Percentiles rank a stretch among this genome's conserved stretches.
Evolutionary conservation across 352 stramenopile genomes (phyloP).

Genomic region (Phytophthora vignae): DNA sequence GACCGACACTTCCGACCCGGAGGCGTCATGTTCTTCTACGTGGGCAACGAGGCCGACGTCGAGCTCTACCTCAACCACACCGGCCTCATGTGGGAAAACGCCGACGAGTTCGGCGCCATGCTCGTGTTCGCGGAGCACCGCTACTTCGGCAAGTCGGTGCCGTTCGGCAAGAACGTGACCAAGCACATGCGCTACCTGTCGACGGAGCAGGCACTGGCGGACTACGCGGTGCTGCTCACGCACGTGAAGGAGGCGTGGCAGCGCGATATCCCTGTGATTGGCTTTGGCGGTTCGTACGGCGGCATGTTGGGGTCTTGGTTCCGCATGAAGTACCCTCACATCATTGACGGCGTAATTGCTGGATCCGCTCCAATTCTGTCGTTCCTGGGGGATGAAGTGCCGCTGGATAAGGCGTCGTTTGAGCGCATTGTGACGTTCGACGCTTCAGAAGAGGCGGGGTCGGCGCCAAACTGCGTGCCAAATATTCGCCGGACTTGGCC

Average conservation of each 20-base stretch:
- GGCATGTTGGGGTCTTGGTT: slow-evolving; percentile 82
- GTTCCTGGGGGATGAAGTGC: slow-evolving; percentile 63
- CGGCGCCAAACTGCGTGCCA: slow-evolving; percentile 65
- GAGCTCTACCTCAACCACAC: slow-evolving; percentile 96
- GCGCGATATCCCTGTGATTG: slow-evolving; percentile 63
- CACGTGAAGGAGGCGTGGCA: slow-evolving; percentile 58
- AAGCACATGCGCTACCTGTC: slow-evolving; percentile 82
- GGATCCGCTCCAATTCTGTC: slow-evolving; percentile 70
- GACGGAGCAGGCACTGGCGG: slow-evolving; percentile 84
- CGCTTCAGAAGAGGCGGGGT: slow-evolving; percentile 71
- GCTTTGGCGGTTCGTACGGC: slow-evolving; percentile 82
- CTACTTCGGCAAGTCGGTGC: slow-evolving; percentile 95
- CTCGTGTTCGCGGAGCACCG: slow-evolving; percentile 98
- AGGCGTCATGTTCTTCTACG: slow-evolving; percentile 94
- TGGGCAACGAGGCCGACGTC: slow-evolving; percentile 96
- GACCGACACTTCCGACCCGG: slow-evolving; percentile 67
- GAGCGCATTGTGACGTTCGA: slow-evolving; percentile 77
- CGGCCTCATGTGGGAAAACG: slow-evolving; percentile 97
- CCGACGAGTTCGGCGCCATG: slow-evolving; percentile 87
- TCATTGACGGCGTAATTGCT: slow-evolving; percentile 74
- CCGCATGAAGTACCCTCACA: slow-evolving; percentile 78
- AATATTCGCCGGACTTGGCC: slow-evolving; percentile 84
- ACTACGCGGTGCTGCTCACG: slow-evolving; percentile 72
- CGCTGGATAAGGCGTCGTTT: slow-evolving; percentile 77
- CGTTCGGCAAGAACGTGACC: slow-evolving; percentile 73